phyloP scores from a whole-genome alignment of 345 rosid species.

The Salix purpurea region DNA sequence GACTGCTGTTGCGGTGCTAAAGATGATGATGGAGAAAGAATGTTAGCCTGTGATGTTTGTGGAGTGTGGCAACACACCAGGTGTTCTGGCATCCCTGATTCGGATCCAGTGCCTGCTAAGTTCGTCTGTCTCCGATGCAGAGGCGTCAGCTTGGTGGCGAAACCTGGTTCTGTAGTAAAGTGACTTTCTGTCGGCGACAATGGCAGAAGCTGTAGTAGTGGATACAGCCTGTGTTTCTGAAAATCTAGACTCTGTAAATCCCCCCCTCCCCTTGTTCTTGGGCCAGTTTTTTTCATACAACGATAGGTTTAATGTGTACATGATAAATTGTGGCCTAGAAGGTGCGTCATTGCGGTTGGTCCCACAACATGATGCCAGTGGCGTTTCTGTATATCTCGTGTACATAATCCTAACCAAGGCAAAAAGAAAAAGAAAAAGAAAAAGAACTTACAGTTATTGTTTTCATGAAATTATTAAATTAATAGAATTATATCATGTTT shows the following conservation, averaged over 20 bases:
- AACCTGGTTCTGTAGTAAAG: conserved; percentile 7
- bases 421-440: no score
- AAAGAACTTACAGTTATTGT: no score
- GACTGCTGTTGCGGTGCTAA: conserved; percentile 64
- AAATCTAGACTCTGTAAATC: conserved; percentile 15
- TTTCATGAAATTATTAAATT: no score
- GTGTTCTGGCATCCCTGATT: conserved; percentile 52
- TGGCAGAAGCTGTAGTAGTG: neutral
- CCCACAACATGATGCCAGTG: neutral
- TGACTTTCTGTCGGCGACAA: neutral
- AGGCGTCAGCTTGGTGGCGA: neutral
- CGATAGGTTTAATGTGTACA: conserved; percentile 21
- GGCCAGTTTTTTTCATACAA: neutral
- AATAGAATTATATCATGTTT: no score
- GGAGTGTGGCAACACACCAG: conserved; percentile 74
- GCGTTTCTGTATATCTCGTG: no score
- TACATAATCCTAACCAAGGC: no score
- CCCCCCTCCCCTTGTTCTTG: neutral
- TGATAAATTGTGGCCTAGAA: conserved; percentile 13
- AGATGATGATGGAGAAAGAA: conserved; percentile 75
- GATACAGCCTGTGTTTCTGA: conserved; percentile 18
- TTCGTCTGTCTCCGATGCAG: conserved; percentile 49
- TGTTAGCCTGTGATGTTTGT: conserved; percentile 67
- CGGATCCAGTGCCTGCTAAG: conserved; percentile 46
- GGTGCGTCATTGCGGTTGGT: conserved; percentile 14